phyloP scores from a whole-genome alignment of 257 asterid genomes.

The Verbascum thapsus region DNA sequence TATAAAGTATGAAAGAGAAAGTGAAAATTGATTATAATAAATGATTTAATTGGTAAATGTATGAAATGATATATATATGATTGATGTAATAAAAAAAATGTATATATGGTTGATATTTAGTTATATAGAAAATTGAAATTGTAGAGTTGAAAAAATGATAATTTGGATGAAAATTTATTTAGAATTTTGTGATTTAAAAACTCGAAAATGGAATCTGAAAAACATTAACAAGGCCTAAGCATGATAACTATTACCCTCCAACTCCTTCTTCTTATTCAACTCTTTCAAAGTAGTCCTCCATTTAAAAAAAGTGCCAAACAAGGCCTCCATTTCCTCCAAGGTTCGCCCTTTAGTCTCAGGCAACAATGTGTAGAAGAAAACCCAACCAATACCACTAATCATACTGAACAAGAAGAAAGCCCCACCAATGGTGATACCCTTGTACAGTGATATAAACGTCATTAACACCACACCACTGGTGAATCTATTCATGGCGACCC shows the following conservation, averaged over 20 bases:
- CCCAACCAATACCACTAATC: slow-evolving; percentile 31
- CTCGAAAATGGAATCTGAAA: too few species aligned
- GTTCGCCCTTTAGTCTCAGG: slow-evolving; percentile 47
- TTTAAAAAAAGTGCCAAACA: slow-evolving; percentile 45
- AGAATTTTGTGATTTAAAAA: too few species aligned
- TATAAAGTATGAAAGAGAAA: too few species aligned
- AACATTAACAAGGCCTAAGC: too few species aligned
- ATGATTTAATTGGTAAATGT: too few species aligned
- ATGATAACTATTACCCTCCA: neutral
- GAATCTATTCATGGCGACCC: slow-evolving; percentile 37
- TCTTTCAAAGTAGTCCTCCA: slow-evolving; percentile 40
- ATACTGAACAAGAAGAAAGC: slow-evolving; percentile 42
- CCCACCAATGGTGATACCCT: slow-evolving; percentile 45
- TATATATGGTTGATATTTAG: too few species aligned
- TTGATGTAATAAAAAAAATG: too few species aligned
- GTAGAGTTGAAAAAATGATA: too few species aligned
- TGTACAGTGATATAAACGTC: slow-evolving; percentile 37
- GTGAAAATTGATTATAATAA: too few species aligned
- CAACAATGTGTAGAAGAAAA: slow-evolving; percentile 46
- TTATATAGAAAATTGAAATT: too few species aligned
- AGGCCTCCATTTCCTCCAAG: slow-evolving; percentile 47
- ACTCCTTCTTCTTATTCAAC: slow-evolving; percentile 10
- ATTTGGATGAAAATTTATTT: too few species aligned
- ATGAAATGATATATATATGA: too few species aligned
- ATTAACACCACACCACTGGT: slow-evolving; percentile 38